Evolutionary conservation across 108 stramenopile genomes (phyloP).

Genomic region (Skeletonema potamos): DNA sequence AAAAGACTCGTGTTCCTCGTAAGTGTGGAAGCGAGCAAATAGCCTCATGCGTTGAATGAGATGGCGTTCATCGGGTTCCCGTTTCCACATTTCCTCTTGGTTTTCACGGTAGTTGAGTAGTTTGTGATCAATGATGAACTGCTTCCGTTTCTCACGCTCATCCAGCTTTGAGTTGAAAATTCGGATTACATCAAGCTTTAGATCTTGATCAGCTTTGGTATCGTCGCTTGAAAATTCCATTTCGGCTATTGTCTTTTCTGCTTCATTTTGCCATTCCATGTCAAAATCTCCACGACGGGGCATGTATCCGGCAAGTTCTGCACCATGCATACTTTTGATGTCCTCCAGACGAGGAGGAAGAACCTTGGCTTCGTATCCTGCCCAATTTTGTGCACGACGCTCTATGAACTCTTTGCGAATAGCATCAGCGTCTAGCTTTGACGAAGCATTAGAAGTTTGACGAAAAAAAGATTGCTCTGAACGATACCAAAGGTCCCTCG

Average conservation of each 20-base stretch:
- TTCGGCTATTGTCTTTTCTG: conserved; percentile 87
- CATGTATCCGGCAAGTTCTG: conserved; percentile 88
- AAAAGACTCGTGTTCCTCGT: conserved; percentile 87
- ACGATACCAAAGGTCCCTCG: conserved; percentile 68
- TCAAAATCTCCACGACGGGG: conserved; percentile 96
- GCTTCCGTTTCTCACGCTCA: conserved; percentile 84
- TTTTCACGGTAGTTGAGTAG: conserved; percentile 84
- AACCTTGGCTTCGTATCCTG: conserved; percentile 69
- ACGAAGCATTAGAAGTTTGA: conserved; percentile 32
- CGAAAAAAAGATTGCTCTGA: conserved; percentile 79
- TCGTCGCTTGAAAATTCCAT: conserved; percentile 91
- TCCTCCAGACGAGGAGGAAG: conserved; percentile 80
- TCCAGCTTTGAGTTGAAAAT: conserved; percentile 92
- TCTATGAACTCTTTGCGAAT: conserved; percentile 75
- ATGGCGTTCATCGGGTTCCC: conserved; percentile 90
- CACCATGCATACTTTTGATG: conserved; percentile 62
- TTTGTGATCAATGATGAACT: conserved; percentile 75
- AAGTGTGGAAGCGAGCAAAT: conserved; percentile 90
- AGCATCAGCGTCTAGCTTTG: conserved; percentile 55
- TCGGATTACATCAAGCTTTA: conserved; percentile 84
- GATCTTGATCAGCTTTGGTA: conserved; percentile 68
- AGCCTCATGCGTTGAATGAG: conserved; percentile 84
- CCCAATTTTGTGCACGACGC: conserved; percentile 48
- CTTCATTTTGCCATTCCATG: conserved; percentile 95
- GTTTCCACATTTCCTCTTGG: conserved; percentile 54